A percentile compares a stretch with the other conserved stretches of the same genome.
Evolutionary conservation across 2,329 filamentous ascomycete genomes (phyloP).

Genomic region (Cladosporium sp.): DNA sequence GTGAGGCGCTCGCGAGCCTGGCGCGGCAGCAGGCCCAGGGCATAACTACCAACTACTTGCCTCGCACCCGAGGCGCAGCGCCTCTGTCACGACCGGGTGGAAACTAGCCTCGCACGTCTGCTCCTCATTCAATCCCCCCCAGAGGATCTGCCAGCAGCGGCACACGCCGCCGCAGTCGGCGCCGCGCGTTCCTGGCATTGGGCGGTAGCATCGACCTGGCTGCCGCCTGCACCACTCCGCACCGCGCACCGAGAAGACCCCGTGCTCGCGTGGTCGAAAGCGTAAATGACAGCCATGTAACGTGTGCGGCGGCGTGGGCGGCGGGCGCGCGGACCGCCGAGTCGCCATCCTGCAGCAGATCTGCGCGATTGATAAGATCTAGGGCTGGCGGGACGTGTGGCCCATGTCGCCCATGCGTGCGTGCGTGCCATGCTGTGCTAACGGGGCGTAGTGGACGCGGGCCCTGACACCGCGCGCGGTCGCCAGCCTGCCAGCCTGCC

Average conservation of each 20-base stretch:
- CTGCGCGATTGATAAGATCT: background rate
- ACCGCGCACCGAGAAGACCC: background rate
- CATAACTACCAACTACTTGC: background rate
- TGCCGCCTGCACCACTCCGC: background rate
- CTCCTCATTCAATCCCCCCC: background rate
- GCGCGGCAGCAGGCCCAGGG: background rate
- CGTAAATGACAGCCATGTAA: background rate
- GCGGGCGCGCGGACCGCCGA: background rate
- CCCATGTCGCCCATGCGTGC: background rate
- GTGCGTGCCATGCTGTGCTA: background rate
- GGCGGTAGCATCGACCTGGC: background rate
- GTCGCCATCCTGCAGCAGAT: background rate
- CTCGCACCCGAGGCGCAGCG: background rate
- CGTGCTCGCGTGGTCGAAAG: background rate
- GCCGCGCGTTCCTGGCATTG: background rate
- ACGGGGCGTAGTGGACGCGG: background rate
- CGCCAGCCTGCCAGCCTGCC: too few relatives aligned
- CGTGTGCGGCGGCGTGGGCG: background rate
- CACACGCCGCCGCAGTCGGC: background rate
- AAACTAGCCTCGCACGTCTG: background rate
- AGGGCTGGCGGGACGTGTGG: too few relatives aligned
- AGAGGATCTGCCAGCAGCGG: background rate
- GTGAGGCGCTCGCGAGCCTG: background rate
- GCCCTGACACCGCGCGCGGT: background rate
- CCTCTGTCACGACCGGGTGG: background rate